These are phyloP conservation scores for Claviceps purpurea DNA, from an alignment of 2,329 filamentous ascomycete genomes.

Conservation along the genomic window DNA sequence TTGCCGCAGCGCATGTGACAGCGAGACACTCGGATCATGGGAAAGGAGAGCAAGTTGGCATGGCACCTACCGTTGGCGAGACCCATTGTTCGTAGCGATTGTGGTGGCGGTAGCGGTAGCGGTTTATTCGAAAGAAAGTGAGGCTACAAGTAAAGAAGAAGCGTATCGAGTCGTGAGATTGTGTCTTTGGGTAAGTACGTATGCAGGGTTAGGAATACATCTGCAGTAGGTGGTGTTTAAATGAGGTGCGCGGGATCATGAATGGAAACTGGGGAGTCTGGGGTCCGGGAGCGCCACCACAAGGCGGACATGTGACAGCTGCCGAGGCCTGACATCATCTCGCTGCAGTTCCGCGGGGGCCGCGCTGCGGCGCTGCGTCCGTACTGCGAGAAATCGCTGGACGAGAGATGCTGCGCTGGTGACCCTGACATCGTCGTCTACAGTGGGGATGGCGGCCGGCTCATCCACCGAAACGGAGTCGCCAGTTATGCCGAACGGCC, in stretches of 20 bases:
- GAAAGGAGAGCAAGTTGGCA: not conserved
- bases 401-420: too few species aligned
- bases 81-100: conserved; percentile 39
- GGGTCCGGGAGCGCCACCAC: not conserved
- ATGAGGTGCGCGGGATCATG: not conserved
- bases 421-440: too few species aligned
- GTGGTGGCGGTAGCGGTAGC: too few species aligned
- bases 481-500: not conserved
- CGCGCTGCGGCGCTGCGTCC: too few species aligned
- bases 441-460: not conserved
- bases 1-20: not conserved
- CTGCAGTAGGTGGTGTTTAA: too few species aligned
- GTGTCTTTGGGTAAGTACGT: too few species aligned
- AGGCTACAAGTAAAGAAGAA: too few species aligned
- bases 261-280: not conserved
- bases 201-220: too few species aligned
- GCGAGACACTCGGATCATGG: not conserved
- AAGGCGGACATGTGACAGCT: conserved; percentile 4
- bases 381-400: too few species aligned
- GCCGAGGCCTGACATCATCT: conserved; percentile 6
- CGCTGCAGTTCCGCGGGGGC: too few species aligned
- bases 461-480: not conserved
- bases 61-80: conserved; percentile 50
- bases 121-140: too few species aligned
- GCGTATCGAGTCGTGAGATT: too few species aligned